These are phyloP conservation scores for Emmonsiellopsis sp. DNA, from an alignment of 2,329 filamentous ascomycete species.

Conservation along the genomic window DNA sequence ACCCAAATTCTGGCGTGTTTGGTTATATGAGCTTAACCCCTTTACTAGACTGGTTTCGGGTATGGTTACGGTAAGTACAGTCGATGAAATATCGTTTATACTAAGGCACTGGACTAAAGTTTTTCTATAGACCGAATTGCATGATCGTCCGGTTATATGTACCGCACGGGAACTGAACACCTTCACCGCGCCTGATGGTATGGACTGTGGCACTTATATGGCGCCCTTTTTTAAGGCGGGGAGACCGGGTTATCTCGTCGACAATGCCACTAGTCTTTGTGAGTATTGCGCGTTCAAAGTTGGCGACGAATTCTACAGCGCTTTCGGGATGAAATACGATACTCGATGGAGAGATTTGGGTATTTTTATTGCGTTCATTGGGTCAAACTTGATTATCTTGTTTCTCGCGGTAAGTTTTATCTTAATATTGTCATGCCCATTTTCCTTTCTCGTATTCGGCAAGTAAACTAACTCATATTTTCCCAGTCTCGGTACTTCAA, in stretches of 20 bases:
- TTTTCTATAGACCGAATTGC: conserved; percentile 17
- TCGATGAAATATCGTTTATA: too few species aligned
- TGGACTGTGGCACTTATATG: conserved; percentile 52
- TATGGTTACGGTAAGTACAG: conserved; percentile 18
- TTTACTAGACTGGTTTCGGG: conserved; percentile 50
- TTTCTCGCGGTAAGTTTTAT: conserved; percentile 45
- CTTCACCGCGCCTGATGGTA: conserved; percentile 45
- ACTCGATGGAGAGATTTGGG: conserved; percentile 75
- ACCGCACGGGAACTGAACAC: conserved; percentile 23
- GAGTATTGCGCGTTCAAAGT: conserved; percentile 58
- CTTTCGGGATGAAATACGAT: conserved; percentile 56
- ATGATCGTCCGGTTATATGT: conserved; percentile 22
- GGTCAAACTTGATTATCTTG: conserved; percentile 60
- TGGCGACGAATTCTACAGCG: conserved; percentile 69
- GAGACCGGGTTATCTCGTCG: conserved; percentile 41
- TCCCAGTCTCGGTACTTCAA: conserved; percentile 35
- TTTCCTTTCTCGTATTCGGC: conserved; percentile 2
- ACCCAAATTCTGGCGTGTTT: conserved; percentile 70
- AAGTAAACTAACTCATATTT: conserved; percentile 7
- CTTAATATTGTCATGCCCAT: background rate
- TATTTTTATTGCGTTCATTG: conserved; percentile 67
- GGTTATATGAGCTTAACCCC: conserved; percentile 61
- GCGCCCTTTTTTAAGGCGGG: conserved; percentile 26
- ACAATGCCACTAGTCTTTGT: conserved; percentile 40
- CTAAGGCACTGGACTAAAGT: too few species aligned